phyloP scores from a whole-genome alignment of 805 yeast species.

The Barnettozyma pratensis region DNA sequence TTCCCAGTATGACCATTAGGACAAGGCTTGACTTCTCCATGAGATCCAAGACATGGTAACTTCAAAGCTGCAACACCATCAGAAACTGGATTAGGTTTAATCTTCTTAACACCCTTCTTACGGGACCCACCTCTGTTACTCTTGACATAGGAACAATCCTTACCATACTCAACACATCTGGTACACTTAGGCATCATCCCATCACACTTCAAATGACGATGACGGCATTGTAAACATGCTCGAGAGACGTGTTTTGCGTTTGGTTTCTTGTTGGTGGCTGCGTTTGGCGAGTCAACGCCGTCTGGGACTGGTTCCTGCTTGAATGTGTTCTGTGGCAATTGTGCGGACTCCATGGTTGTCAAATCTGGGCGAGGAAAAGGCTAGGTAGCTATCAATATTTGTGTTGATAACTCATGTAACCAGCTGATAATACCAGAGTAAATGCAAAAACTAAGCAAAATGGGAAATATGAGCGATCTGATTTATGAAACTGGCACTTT shows the following conservation, averaged over 20 bases:
- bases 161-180: constrained; percentile 31
- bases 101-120: constrained; percentile 39
- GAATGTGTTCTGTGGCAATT: no score
- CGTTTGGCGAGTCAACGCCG: no score
- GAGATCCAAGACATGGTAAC: constrained; percentile 16
- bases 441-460: no score
- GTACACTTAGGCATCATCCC: constrained; percentile 42
- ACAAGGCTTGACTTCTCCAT: constrained; percentile 13
- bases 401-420: no score
- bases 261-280: constrained; percentile 5
- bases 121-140: constrained; percentile 52
- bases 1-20: constrained; percentile 22
- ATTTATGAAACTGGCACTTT: no score
- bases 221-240: constrained; percentile 49
- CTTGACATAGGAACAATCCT: constrained; percentile 43
- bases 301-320: no score
- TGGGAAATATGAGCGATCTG: no score
- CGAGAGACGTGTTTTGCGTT: constrained; percentile 37
- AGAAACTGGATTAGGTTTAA: constrained; percentile 1
- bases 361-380: no score
- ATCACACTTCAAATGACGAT: constrained; percentile 46
- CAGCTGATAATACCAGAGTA: no score
- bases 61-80: constrained; percentile 1
- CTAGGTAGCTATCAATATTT: no score
- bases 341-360: no score